These are phyloP conservation scores for Cladosporium halotolerans DNA, from an alignment of 2,329 filamentous ascomycete species.

Conservation along the genomic window DNA sequence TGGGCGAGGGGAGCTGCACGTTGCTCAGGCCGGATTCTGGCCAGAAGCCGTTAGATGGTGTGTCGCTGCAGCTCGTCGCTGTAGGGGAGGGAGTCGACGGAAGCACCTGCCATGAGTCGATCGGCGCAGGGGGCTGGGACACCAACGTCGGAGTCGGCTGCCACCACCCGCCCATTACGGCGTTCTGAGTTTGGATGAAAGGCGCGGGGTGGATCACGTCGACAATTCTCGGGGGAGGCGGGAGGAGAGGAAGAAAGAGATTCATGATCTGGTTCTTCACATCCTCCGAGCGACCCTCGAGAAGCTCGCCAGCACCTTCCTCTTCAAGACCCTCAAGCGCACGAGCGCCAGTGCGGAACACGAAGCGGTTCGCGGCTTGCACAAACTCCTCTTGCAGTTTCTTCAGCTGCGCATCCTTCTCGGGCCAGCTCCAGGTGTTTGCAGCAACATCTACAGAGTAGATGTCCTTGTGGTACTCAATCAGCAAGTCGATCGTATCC, in stretches of 20 bases:
- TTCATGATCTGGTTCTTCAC: conserved; percentile 81
- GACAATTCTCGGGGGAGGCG: conserved; percentile 81
- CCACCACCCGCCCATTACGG: conserved; percentile 60
- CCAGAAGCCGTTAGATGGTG: conserved; percentile 68
- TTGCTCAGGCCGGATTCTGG: conserved; percentile 69
- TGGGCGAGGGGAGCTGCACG: conserved; percentile 66
- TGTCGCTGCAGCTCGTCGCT: conserved; percentile 64
- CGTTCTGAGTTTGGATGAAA: conserved; percentile 70
- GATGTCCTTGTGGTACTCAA: conserved; percentile 94
- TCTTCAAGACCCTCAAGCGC: conserved; percentile 95
- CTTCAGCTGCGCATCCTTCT: conserved; percentile 94
- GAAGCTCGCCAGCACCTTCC: conserved; percentile 87
- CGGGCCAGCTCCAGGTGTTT: conserved; percentile 87
- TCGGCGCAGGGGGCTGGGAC: conserved; percentile 59
- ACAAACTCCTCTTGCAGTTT: conserved; percentile 96
- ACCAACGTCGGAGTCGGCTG: conserved; percentile 57
- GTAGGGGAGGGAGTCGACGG: conserved; percentile 77
- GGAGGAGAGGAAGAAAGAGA: conserved; percentile 77
- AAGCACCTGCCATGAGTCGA: conserved; percentile 86
- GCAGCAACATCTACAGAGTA: conserved; percentile 87
- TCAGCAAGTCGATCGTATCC: conserved; percentile 86
- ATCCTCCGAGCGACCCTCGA: conserved; percentile 85
- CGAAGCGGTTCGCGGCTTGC: conserved; percentile 94
- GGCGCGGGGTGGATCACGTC: conserved; percentile 83
- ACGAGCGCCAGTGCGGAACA: conserved; percentile 81